These are phyloP conservation scores for Crithidia bombi DNA, from an alignment of 208 protist genomes.

Conservation along the genomic window DNA sequence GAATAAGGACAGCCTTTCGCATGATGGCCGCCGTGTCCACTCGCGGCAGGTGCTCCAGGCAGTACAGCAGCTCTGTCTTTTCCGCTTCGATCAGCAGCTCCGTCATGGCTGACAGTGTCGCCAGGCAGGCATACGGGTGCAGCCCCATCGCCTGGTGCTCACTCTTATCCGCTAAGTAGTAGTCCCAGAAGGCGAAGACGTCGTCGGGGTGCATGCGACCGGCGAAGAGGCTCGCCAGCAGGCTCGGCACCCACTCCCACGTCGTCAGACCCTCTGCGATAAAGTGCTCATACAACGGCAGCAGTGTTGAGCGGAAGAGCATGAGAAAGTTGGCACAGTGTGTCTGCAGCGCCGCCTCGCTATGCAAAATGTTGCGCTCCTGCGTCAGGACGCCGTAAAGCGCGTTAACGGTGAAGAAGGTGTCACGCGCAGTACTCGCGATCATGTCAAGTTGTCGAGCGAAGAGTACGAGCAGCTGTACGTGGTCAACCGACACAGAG, in stretches of 20 bases:
- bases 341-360: conserved; percentile 54
- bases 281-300: conserved; percentile 83
- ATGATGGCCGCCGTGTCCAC: conserved; percentile 67
- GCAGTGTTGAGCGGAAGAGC: conserved; percentile 73
- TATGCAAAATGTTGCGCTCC: conserved; percentile 75
- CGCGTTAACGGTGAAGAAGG: conserved; percentile 65
- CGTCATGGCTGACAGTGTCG: conserved; percentile 76
- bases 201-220: conserved; percentile 74
- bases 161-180: conserved; percentile 68
- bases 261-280: conserved; percentile 60
- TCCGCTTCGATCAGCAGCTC: conserved; percentile 86
- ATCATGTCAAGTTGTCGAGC: conserved; percentile 63
- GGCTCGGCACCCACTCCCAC: conserved; percentile 76
- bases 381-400: conserved; percentile 61
- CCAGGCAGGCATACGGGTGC: conserved; percentile 82
- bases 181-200: conserved; percentile 80
- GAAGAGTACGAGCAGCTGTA: conserved; percentile 55
- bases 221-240: conserved; percentile 74
- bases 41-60: conserved; percentile 75
- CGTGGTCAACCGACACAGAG: conserved; percentile 57
- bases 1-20: conserved; percentile 75
- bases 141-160: conserved; percentile 59
- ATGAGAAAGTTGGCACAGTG: conserved; percentile 83
- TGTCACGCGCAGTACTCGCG: conserved; percentile 53
- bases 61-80: conserved; percentile 67